Evolutionary conservation across 202 grass and related monocot genomes (phyloP).

Genomic region (Schoenoplectus tabernaemontani): DNA sequence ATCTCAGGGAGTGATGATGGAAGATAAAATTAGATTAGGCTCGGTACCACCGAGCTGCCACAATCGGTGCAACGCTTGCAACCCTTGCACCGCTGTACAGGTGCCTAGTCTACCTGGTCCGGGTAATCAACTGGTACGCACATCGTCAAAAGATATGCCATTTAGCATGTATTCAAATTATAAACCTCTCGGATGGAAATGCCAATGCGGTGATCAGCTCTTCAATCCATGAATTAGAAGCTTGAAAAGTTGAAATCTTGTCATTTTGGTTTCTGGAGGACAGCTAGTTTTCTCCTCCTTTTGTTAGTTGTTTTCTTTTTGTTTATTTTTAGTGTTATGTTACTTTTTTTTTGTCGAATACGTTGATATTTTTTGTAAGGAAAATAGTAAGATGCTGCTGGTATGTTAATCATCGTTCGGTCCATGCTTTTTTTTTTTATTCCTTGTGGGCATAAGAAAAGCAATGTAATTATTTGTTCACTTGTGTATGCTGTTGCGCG

Average conservation of each 20-base stretch:
- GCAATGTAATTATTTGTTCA: too few relatives aligned
- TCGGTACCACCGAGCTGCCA: slow-evolving; percentile 73
- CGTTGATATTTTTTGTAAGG: neutral
- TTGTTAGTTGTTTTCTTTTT: neutral
- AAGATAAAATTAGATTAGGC: slow-evolving; percentile 52
- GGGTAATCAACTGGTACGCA: neutral
- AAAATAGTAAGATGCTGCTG: neutral
- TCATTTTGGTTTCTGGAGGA: neutral
- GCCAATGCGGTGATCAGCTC: slow-evolving; percentile 47
- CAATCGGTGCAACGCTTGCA: slow-evolving; percentile 60
- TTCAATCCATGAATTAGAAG: slow-evolving; percentile 44
- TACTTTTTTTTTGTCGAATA: neutral
- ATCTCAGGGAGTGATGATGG: neutral
- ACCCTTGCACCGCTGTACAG: slow-evolving; percentile 62
- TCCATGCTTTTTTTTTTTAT: neutral
- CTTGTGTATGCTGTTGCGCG: too few relatives aligned
- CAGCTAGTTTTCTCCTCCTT: neutral
- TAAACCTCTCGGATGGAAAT: slow-evolving; percentile 79
- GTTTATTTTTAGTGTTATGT: neutral
- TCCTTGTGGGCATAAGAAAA: neutral
- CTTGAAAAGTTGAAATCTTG: neutral
- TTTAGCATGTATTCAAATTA: slow-evolving; percentile 42
- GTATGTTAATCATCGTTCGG: neutral
- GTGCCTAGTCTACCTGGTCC: slow-evolving; percentile 37
- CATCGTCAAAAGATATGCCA: neutral